These are phyloP conservation scores for Akanthomyces uredinophilus DNA, from an alignment of 2,329 filamentous ascomycete genomes.

Conservation along the genomic window DNA sequence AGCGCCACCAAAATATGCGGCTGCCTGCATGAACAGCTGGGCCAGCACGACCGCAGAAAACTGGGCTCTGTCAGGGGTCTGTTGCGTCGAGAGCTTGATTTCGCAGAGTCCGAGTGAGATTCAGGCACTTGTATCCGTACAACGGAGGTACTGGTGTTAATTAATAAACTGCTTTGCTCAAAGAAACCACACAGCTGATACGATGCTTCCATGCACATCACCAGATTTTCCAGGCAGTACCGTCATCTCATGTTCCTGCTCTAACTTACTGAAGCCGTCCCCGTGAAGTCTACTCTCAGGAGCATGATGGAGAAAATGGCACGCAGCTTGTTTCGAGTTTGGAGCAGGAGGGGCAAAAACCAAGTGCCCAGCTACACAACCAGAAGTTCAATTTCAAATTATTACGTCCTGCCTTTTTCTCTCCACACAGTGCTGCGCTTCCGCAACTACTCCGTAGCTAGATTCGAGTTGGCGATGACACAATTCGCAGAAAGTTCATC, in stretches of 20 bases:
- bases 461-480: neutral
- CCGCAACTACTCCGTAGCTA: neutral
- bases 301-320: slow-evolving; percentile 2
- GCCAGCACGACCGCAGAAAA: neutral
- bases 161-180: neutral
- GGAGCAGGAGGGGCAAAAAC: slow-evolving; percentile 1
- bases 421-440: neutral
- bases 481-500: neutral
- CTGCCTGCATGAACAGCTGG: neutral
- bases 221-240: neutral
- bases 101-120: neutral
- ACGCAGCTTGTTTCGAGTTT: slow-evolving; percentile 8
- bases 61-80: neutral
- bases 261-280: too few relatives aligned
- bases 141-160: too few relatives aligned
- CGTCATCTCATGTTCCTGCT: neutral
- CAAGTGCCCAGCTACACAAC: neutral
- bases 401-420: neutral
- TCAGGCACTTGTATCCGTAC: too few relatives aligned
- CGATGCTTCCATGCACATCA: neutral
- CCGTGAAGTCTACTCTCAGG: neutral
- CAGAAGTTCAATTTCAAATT: neutral
- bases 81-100: neutral
- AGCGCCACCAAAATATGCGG: neutral
- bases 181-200: neutral